A percentile compares a stretch with the other conserved stretches of the same genome.
Evolutionary conservation across 352 stramenopile species (phyloP).

Genomic region (Phytophthora tentaculata): DNA sequence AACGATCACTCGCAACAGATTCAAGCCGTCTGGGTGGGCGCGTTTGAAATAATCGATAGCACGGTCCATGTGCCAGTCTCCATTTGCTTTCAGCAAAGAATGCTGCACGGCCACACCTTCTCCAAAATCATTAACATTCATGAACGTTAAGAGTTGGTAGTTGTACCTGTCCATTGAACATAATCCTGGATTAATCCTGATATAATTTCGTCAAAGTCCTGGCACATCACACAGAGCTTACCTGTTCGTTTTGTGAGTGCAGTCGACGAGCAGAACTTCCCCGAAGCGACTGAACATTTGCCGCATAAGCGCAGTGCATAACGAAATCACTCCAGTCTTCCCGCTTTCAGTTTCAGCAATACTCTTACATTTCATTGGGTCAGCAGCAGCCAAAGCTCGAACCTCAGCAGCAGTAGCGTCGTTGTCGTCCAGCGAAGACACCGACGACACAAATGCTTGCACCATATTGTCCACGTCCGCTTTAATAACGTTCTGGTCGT

Average conservation of each 20-base stretch:
- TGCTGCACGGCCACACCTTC: slow-evolving; percentile 13
- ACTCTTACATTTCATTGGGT: neutral
- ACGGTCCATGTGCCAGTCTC: slow-evolving; percentile 5
- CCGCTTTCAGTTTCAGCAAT: neutral
- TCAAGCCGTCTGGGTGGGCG: neutral
- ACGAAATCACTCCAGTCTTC: slow-evolving; percentile 16
- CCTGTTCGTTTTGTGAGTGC: slow-evolving; percentile 26
- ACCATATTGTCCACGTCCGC: slow-evolving; percentile 12
- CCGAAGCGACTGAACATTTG: slow-evolving; percentile 10
- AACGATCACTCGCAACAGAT: neutral
- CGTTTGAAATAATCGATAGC: neutral
- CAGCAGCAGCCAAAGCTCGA: neutral
- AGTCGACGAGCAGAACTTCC: slow-evolving; percentile 19
- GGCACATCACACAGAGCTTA: neutral
- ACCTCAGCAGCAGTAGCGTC: neutral
- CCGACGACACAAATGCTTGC: neutral
- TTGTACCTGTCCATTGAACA: slow-evolving; percentile 17
- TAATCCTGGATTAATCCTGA: neutral
- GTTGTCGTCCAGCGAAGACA: slow-evolving; percentile 7
- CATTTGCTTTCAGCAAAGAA: slow-evolving; percentile 1
- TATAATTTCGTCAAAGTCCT: neutral
- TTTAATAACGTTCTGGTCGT: slow-evolving; percentile 33
- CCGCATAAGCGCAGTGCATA: slow-evolving; percentile 15
- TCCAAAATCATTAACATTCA: slow-evolving; percentile 25
- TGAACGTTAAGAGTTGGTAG: slow-evolving; percentile 23